Percentiles rank a stretch among this genome's conserved stretches.
These are phyloP conservation scores for Coemansia asiatica DNA, from an alignment of 192 early-diverging fungal species.

Conservation along the genomic window DNA sequence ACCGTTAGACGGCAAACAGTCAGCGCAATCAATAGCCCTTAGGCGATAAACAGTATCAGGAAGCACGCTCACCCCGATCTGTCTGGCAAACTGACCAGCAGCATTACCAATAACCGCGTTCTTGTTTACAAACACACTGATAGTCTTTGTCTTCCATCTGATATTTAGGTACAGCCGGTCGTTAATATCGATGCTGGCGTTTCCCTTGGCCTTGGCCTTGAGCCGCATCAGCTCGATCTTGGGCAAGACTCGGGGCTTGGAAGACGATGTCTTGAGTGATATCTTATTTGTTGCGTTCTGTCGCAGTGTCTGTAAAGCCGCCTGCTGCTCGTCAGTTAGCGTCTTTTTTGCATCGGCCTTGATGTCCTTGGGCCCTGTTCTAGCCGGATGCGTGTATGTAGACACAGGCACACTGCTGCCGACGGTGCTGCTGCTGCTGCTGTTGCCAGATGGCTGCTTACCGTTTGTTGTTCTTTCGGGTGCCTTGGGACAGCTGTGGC, in stretches of 20 bases:
- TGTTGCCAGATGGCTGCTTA: background rate
- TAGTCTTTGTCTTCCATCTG: conserved; percentile 15
- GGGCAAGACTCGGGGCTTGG: conserved; percentile 21
- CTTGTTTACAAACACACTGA: conserved; percentile 31
- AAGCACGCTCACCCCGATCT: conserved; percentile 23
- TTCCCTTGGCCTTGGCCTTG: conserved; percentile 43
- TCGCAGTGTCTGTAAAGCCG: conserved; percentile 20
- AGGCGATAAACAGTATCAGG: conserved; percentile 28
- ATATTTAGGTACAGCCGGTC: conserved; percentile 41
- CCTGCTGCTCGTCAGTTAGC: conserved; percentile 26
- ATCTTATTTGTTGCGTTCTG: background rate
- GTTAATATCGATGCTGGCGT: conserved; percentile 29
- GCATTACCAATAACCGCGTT: conserved; percentile 37
- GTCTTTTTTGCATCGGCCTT: conserved; percentile 15
- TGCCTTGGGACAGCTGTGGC: conserved; percentile 21
- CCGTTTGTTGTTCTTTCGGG: background rate
- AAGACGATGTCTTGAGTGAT: background rate
- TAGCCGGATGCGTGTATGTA: conserved; percentile 24
- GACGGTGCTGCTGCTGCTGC: background rate
- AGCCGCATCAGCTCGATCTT: conserved; percentile 50
- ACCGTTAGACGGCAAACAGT: conserved; percentile 25
- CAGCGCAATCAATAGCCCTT: conserved; percentile 1
- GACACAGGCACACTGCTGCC: conserved; percentile 15
- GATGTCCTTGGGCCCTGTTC: conserved; percentile 22
- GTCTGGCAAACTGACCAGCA: conserved; percentile 30